Percentiles rank a stretch among this genome's conserved stretches.
Conservation (phyloP, 352 stramenopile species). For the Globisporangium paroecandrum region DNA sequence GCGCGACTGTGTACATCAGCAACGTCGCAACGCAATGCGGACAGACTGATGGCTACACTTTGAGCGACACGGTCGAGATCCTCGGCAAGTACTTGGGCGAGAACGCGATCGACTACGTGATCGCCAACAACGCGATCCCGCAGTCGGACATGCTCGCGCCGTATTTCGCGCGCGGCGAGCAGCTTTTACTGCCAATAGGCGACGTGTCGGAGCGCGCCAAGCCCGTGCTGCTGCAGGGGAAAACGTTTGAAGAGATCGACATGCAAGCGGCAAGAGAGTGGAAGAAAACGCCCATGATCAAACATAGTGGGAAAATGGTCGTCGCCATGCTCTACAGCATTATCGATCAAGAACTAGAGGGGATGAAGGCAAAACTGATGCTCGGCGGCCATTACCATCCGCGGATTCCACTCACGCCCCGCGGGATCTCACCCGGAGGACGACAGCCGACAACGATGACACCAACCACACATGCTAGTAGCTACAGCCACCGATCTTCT, state of each 20-base stretch:
- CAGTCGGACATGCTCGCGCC: slow-evolving; percentile 47
- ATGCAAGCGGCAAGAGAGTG: slow-evolving; percentile 47
- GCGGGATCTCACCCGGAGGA: not conserved
- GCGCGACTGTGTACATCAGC: slow-evolving; percentile 82
- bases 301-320: slow-evolving; percentile 75
- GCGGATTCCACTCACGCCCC: slow-evolving; percentile 17
- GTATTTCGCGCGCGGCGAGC: slow-evolving; percentile 72
- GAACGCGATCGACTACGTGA: slow-evolving; percentile 81
- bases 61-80: slow-evolving; percentile 62
- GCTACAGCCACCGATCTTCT: not conserved
- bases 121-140: slow-evolving; percentile 75
- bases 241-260: slow-evolving; percentile 71
- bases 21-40: slow-evolving; percentile 84
- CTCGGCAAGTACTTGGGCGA: slow-evolving; percentile 66
- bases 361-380: slow-evolving; percentile 35
- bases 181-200: slow-evolving; percentile 62
- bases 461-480: not conserved
- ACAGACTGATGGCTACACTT: slow-evolving; percentile 76
- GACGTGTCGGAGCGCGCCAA: slow-evolving; percentile 53
- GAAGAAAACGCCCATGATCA: slow-evolving; percentile 85
- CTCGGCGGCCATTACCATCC: slow-evolving; percentile 15
- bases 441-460: not conserved
- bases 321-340: slow-evolving; percentile 82
- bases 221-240: slow-evolving; percentile 69
- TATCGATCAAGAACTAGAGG: slow-evolving; percentile 80